A percentile compares a stretch with the other conserved stretches of the same genome.
Conservation (phyloP, 208 protist genomes). For the Hexamita inflata region DNA sequence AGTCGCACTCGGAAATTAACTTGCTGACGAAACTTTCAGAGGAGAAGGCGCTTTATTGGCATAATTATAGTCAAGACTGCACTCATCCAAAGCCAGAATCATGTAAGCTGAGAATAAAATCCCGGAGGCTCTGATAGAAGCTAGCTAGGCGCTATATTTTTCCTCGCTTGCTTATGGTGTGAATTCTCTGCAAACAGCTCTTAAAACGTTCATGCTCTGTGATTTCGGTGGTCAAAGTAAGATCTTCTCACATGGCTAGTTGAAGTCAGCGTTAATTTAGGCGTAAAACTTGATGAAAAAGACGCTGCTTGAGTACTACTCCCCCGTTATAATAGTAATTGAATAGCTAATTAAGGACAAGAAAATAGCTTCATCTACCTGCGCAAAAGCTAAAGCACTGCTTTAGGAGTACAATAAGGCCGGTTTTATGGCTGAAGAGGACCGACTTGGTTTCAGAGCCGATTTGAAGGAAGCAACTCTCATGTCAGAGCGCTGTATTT, state of each 20-base stretch:
- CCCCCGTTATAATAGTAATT: neutral
- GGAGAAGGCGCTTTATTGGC: neutral
- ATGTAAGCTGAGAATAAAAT: neutral
- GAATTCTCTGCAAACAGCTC: neutral
- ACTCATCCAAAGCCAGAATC: neutral
- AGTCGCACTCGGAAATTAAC: conserved; percentile 4
- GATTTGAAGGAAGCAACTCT: conserved; percentile 18
- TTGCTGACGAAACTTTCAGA: conserved; percentile 12
- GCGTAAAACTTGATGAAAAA: neutral
- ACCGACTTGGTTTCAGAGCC: neutral
- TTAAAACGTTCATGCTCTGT: neutral
- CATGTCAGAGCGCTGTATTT: too few species aligned
- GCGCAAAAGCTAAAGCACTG: neutral
- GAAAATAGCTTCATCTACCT: neutral
- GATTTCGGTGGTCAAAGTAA: neutral
- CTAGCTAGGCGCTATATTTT: neutral
- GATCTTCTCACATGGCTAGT: neutral
- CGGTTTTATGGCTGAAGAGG: neutral
- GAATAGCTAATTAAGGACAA: neutral
- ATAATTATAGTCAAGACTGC: neutral
- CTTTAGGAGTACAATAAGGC: neutral
- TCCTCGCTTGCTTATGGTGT: neutral
- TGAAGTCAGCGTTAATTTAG: neutral
- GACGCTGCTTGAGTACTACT: conserved; percentile 1
- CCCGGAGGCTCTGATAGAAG: neutral